These are phyloP conservation scores for Leccinellum rugosiceps DNA, from an alignment of 768 basidiomycete genomes.

Conservation along the genomic window DNA sequence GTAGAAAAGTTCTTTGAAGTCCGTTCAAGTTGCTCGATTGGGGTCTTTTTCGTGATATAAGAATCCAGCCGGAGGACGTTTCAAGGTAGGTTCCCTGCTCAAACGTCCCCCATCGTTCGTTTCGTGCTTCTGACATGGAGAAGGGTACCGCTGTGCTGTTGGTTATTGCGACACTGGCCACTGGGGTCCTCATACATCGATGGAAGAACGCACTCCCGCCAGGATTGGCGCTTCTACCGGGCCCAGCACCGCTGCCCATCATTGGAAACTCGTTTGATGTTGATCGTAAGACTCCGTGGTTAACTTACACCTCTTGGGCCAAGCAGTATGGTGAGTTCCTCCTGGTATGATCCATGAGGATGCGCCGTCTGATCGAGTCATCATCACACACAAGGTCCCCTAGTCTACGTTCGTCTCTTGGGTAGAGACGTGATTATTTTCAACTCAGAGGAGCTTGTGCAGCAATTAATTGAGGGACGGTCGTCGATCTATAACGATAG, in stretches of 20 bases:
- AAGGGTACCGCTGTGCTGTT: background rate
- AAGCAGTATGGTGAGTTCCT: slow-evolving; percentile 5
- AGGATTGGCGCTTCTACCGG: slow-evolving; percentile 7
- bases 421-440: slow-evolving; percentile 8
- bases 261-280: slow-evolving; percentile 11
- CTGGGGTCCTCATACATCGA: background rate
- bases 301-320: slow-evolving; percentile 15
- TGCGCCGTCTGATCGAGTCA: background rate
- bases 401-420: slow-evolving; percentile 1
- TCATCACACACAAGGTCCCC: background rate
- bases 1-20: background rate
- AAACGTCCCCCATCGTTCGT: background rate
- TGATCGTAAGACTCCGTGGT: slow-evolving; percentile 1
- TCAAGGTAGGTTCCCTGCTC: background rate
- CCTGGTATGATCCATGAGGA: no score
- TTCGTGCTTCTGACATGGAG: background rate
- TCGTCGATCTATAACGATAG: slow-evolving; percentile 17
- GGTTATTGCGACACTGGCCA: background rate
- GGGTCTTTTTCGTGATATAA: background rate
- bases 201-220: background rate
- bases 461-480: slow-evolving; percentile 13
- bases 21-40: background rate
- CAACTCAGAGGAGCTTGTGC: slow-evolving; percentile 9
- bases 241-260: slow-evolving; percentile 11
- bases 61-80: background rate